Evolutionary conservation across 495 filamentous ascomycete species (phyloP), one percentile per base, ranked within the genome.

Genomic region (Gamarada debralockiae): DNA sequence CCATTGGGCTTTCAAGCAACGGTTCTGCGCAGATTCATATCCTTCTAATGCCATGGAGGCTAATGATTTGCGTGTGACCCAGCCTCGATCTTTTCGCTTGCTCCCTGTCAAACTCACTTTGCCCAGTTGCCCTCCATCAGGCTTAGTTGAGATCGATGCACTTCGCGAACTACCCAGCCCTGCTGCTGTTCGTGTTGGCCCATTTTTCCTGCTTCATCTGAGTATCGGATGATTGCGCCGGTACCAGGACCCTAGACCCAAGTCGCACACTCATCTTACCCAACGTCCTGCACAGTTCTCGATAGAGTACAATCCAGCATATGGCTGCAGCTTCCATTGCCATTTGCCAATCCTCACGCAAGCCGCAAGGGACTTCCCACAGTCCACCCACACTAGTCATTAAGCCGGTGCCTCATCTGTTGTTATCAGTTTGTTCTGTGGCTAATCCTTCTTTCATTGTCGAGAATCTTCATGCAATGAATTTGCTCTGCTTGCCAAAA

Each of bases 191-290:
- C 45, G 42, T 50, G 52, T 62, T 55, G 55, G 51, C 38, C 46
- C 44, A 38, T 23, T 52, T 38, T 52, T 52, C n/a, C 48, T 62
- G 55, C 59, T 53, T 58, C 59, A 58, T 62, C 48, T 52, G 51
- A 57, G 58, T 51, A 62, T 62, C 55, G 55, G 59, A 58, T 58
- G 58, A 57, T 49, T 51, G 53, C 54, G 40, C 48, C 54, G 54
- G 54, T 51, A 59, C 22, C 44, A 55, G 47, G 41, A 20, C 42
- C 41, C 44, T 39, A 22, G 10, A 55, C 38, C 59, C 59, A 44
- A 52, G 59, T 57, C 50, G 42, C 55, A 57, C 59, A 18, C 40
- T 61, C 53, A 61, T 53, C 53, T 50, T 61, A 61, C 40, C 53
- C 58, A 55, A 24, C 49, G 15, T 46, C 37, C 51, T 55, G 59